Conservation (phyloP, 176 grass and related monocot genomes). For the Canna indica region DNA sequence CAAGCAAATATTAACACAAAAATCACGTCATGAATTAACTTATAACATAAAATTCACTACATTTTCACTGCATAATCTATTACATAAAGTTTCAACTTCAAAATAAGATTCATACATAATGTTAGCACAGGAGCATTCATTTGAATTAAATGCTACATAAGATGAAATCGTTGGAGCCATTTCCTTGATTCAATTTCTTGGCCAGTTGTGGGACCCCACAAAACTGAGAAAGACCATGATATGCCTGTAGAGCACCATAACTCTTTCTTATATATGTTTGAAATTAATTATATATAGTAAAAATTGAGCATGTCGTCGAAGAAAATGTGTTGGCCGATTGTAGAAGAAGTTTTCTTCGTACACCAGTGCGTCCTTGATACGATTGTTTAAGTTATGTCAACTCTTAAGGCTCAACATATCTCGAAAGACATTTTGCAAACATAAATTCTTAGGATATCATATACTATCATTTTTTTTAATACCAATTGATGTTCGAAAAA, state of each 20-base stretch:
- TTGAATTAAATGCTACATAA: neutral
- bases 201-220: conserved; percentile 87
- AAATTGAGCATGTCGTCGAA: neutral
- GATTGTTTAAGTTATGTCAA: conserved; percentile 58
- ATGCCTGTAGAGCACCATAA: conserved; percentile 52
- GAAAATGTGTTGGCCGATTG: conserved; percentile 42
- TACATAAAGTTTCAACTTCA: too few relatives aligned
- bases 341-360: conserved; percentile 87
- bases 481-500: too few relatives aligned
- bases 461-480: too few relatives aligned
- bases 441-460: neutral
- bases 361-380: conserved; percentile 72
- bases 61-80: too few relatives aligned
- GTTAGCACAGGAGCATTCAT: too few relatives aligned
- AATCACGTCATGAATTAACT: too few relatives aligned
- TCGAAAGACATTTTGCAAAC: neutral
- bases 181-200: conserved; percentile 90
- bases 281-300: neutral
- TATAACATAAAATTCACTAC: too few relatives aligned
- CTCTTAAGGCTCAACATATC: neutral
- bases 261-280: neutral
- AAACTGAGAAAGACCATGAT: conserved; percentile 80
- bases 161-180: conserved; percentile 6
- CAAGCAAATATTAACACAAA: too few relatives aligned
- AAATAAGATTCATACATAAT: too few relatives aligned